Conservation (phyloP, 441 rosid species). For the Syzygium malaccense region DNA sequence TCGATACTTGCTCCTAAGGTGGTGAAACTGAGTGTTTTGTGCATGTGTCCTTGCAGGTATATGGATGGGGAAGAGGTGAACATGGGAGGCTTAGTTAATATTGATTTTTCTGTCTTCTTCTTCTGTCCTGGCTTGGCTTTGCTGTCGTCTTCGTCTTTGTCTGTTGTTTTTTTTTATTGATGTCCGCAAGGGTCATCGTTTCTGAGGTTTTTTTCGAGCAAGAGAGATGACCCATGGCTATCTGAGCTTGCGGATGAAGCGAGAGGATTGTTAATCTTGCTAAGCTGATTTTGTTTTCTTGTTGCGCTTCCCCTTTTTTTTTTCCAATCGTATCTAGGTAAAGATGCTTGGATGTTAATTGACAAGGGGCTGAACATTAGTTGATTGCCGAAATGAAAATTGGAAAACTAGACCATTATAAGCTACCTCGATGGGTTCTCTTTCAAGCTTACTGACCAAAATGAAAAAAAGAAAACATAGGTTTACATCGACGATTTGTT, state of each 20-base stretch:
- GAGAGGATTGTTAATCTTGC: not conserved
- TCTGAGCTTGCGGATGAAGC: not conserved
- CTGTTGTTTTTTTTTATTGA: not conserved
- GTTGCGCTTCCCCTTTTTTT: not conserved
- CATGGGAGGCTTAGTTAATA: conserved; percentile 80
- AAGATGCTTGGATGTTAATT: not conserved
- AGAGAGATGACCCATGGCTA: not conserved
- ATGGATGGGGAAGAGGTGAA: conserved; percentile 99
- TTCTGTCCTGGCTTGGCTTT: too few species aligned
- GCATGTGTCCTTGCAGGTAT: conserved; percentile 40
- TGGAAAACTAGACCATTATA: too few species aligned
- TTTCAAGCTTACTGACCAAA: too few species aligned
- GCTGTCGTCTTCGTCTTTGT: not conserved
- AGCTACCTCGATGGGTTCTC: too few species aligned
- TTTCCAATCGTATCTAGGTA: not conserved
- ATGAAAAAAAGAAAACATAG: too few species aligned
- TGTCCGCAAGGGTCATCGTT: not conserved
- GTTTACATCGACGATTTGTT: too few species aligned
- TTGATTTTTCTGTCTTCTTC: not conserved
- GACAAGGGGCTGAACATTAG: not conserved
- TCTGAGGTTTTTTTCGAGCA: not conserved
- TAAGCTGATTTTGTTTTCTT: not conserved
- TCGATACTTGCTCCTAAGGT: not conserved
- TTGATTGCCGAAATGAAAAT: too few species aligned
- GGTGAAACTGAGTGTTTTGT: not conserved